These are phyloP conservation scores for Hyphochytrium catenoides DNA, from an alignment of 352 stramenopile species.

Conservation along the genomic window DNA sequence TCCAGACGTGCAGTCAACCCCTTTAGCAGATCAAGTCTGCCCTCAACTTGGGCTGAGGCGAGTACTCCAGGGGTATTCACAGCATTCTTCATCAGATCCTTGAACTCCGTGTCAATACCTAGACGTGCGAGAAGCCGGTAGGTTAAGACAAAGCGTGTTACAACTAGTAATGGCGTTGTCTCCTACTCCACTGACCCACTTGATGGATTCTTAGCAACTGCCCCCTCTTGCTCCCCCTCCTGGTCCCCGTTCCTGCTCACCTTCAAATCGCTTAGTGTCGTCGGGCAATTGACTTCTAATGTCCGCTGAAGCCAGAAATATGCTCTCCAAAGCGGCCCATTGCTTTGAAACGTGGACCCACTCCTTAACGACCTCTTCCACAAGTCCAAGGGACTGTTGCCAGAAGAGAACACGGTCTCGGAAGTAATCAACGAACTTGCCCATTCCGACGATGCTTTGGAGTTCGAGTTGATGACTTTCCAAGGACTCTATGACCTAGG, in stretches of 20 bases:
- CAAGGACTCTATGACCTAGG: constrained; percentile 27
- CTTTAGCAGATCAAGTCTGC: constrained; percentile 37
- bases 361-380: constrained; percentile 60
- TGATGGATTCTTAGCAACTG: no score
- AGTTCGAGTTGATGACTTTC: constrained; percentile 22
- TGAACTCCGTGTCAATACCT: constrained; percentile 14
- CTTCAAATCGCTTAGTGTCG: constrained; percentile 59
- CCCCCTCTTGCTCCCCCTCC: no score
- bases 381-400: constrained; percentile 48
- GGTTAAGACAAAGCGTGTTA: constrained; percentile 20
- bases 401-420: constrained; percentile 47
- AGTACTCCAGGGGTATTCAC: constrained; percentile 31
- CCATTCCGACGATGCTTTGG: constrained; percentile 15
- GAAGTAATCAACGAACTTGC: constrained; percentile 21
- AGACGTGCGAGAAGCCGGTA: constrained; percentile 43
- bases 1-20: constrained; percentile 53
- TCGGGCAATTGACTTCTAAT: constrained; percentile 61
- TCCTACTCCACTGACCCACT: no score
- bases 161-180: constrained; percentile 40
- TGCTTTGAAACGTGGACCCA: constrained; percentile 64
- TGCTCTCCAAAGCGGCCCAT: constrained; percentile 59
- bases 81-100: not conserved
- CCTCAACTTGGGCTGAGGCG: constrained; percentile 20
- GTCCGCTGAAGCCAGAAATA: constrained; percentile 61
- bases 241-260: no score